Base-by-base conservation (phyloP, 805 yeast species). In the Saccharomycodes ludwigii region DNA sequence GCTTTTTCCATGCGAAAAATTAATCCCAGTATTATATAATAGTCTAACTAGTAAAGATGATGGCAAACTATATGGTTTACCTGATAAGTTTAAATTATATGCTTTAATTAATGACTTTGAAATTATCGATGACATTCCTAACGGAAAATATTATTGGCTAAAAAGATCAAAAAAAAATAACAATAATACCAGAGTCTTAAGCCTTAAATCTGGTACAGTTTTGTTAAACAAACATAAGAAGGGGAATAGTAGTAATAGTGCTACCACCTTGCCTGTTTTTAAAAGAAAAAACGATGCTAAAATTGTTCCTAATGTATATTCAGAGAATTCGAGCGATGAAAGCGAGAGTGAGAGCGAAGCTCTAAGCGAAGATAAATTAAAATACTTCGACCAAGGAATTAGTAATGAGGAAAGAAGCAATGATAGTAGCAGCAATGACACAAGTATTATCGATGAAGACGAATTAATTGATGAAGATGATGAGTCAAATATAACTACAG, bases 31-130 rank as follows among this genome's bases (percentile, higher is more conserved):
- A 20, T 41, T 76, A 5, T 56, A 44, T 40, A 50, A 50, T 6
- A 46, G 68, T 2, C 54, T 74, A 40, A 25, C 15, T 10, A 14
- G 9, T 4, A 52, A 49, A 27, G 40, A 46, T 6, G 59, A 56
- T 15, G 82, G 82, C 16, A 52, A 36, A 21, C 53, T 76, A 19
- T 50, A 52, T 24, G 84, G 84, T 6, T 64, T 73, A 59, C 40
- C 60, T 58, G 52, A 52, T 29, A 33, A 14, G 3, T 47, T 40
- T 32, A 54, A 52, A 29, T 50, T 82, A 33, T 78, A 76, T 43
- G 86, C 75, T 17, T 59, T 80, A 32, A 64, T 76, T 62, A 63
- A 66, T 20, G 88, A 86, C 0, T 76, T 80, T 40, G 55, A 70
- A 18, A 40, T 52, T 6, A 25, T 26, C 7, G 34, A 28, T n/a